A percentile compares a stretch with the other conserved stretches of the same genome.
Evolutionary conservation across 2,329 filamentous ascomycete genomes (phyloP).

Genomic region (Magnaporthiopsis poae): DNA sequence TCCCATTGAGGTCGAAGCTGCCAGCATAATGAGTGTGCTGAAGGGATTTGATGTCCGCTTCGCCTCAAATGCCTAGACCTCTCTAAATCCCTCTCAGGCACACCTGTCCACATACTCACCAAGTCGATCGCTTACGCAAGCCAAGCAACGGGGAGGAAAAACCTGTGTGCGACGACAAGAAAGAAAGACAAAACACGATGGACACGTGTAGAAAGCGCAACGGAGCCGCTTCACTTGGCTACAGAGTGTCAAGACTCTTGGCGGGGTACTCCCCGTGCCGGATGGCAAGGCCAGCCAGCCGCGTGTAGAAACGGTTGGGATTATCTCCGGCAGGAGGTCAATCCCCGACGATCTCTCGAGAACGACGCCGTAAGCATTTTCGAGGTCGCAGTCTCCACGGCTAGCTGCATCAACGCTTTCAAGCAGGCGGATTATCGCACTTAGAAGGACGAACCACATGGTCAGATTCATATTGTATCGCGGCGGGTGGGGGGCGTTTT

Average conservation of each 20-base stretch:
- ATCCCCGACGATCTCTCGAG: not conserved
- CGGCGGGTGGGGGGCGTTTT: not conserved
- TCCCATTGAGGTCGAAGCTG: constrained; percentile 70
- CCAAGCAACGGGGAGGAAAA: constrained; percentile 12
- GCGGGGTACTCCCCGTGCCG: not conserved
- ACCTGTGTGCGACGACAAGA: too few species aligned
- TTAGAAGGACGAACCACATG: not conserved
- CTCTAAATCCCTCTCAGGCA: not conserved
- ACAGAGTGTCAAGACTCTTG: not conserved
- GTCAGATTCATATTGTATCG: not conserved
- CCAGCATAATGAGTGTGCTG: constrained; percentile 76
- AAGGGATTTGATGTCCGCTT: constrained; percentile 73
- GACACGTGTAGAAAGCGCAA: too few species aligned
- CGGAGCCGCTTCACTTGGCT: too few species aligned
- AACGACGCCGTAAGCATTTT: not conserved
- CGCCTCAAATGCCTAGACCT: constrained; percentile 25
- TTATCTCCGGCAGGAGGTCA: not conserved
- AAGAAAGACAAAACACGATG: too few species aligned
- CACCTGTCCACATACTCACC: too few species aligned
- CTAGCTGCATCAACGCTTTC: not conserved
- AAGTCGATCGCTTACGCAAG: constrained; percentile 9
- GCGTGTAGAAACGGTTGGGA: not conserved
- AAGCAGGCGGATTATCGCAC: not conserved
- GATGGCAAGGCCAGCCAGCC: not conserved
- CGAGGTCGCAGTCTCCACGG: not conserved